Evolutionary conservation across 805 yeast genomes (phyloP).

Genomic region (Saccharomyces kudriavzevii): DNA sequence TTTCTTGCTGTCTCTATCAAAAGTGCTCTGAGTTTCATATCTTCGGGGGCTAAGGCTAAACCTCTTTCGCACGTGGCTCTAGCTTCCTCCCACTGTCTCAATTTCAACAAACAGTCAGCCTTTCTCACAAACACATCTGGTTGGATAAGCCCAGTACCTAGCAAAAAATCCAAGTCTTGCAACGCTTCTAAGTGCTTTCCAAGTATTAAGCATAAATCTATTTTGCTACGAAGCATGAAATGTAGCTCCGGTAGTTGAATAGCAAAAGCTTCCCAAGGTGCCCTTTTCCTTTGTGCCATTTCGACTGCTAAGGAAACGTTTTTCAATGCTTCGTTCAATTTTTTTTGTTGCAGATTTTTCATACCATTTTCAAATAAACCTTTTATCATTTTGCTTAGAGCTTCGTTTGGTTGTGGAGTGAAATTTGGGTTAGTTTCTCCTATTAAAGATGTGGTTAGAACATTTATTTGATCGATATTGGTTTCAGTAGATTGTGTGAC

Average conservation of each 20-base stretch:
- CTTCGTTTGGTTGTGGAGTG: constrained; percentile 48
- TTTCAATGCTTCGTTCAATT: constrained; percentile 52
- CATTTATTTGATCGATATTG: constrained; percentile 31
- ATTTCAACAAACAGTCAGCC: constrained; percentile 53
- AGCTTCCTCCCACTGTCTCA: constrained; percentile 56
- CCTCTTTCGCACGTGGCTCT: constrained; percentile 68
- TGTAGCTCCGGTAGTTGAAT: constrained; percentile 61
- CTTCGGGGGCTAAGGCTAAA: constrained; percentile 49
- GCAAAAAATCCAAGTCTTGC: constrained; percentile 60
- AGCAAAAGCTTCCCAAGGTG: constrained; percentile 68
- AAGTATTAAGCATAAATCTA: constrained; percentile 56
- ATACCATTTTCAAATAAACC: constrained; percentile 61
- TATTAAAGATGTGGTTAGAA: constrained; percentile 29
- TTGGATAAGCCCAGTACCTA: constrained; percentile 47
- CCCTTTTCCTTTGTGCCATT: constrained; percentile 51
- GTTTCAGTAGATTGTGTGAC: constrained; percentile 4
- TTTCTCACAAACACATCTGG: constrained; percentile 69
- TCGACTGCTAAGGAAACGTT: constrained; percentile 61
- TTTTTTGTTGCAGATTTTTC: constrained; percentile 43
- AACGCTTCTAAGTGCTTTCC: constrained; percentile 50
- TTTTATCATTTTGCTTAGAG: constrained; percentile 45
- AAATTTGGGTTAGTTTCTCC: constrained; percentile 40
- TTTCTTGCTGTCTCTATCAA: constrained; percentile 21
- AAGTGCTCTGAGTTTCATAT: constrained; percentile 30
- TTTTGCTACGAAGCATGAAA: constrained; percentile 58